Conservation (phyloP, 1,284 basidiomycete genomes). For the Marasmius oreades region DNA sequence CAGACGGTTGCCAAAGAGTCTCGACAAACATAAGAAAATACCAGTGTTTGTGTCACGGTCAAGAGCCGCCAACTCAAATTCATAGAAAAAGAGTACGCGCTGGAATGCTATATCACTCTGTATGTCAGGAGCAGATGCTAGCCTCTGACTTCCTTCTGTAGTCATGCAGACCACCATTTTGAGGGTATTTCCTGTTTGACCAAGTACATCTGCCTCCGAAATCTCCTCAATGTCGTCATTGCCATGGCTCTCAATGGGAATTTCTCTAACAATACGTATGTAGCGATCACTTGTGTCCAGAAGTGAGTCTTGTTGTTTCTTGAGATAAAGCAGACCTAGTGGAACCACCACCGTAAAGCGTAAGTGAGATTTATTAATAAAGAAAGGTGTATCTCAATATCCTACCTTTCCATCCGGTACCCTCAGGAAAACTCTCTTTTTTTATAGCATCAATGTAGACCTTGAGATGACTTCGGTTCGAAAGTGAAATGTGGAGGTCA, state of each 20-base stretch:
- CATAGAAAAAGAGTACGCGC: slow-evolving; percentile 2
- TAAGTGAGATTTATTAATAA: not conserved
- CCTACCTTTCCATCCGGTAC: slow-evolving; percentile 16
- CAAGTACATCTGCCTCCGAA: not conserved
- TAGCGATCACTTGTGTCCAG: not conserved
- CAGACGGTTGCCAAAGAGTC: not conserved
- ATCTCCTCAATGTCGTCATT: not conserved
- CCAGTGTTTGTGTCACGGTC: not conserved
- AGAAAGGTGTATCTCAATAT: not conserved
- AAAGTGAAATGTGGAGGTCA: slow-evolving; percentile 22
- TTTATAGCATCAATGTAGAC: slow-evolving; percentile 18
- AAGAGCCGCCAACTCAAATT: not conserved
- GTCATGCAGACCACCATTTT: slow-evolving; percentile 7
- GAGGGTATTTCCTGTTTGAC: not conserved
- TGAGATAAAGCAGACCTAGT: slow-evolving; percentile 5
- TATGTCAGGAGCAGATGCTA: not conserved
- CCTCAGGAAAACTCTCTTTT: slow-evolving; percentile 8
- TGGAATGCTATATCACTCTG: slow-evolving; percentile 4
- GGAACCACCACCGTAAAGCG: not conserved
- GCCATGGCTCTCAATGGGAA: not conserved
- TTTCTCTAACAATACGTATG: not conserved
- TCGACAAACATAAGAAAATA: not conserved
- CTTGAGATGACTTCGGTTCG: slow-evolving; percentile 16
- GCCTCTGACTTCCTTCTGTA: not conserved
- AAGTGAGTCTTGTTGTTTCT: slow-evolving; percentile 1